phyloP scores from a whole-genome alignment of 257 asterid genomes.

The Jacaranda mimosifolia region DNA sequence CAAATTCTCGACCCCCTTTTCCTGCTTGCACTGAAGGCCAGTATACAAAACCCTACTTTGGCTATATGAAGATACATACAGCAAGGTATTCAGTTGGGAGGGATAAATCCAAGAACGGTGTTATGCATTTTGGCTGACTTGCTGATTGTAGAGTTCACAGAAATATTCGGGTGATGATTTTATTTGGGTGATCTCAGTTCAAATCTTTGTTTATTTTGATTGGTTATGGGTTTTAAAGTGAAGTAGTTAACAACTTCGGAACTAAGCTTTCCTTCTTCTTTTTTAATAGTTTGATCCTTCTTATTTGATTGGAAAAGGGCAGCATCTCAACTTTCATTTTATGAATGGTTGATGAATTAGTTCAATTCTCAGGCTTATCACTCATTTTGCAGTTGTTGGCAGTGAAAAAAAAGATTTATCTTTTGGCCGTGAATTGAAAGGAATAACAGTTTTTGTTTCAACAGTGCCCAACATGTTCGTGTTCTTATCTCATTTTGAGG shows the following conservation, averaged over 20 bases:
- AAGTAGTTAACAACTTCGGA: neutral
- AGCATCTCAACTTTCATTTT: neutral
- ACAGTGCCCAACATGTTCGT: neutral
- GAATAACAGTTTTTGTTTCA: neutral
- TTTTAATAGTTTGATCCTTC: neutral
- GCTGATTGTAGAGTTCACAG: too few relatives aligned
- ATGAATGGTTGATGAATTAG: conserved; percentile 12
- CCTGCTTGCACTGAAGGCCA: too few relatives aligned
- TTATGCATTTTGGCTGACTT: too few relatives aligned
- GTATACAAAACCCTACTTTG: too few relatives aligned
- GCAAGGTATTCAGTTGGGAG: too few relatives aligned
- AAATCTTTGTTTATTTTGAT: neutral
- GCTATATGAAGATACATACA: too few relatives aligned
- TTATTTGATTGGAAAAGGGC: too few relatives aligned
- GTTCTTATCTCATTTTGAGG: neutral
- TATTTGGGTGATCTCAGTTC: neutral
- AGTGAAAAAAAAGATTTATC: too few relatives aligned
- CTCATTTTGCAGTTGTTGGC: too few relatives aligned
- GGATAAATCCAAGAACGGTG: too few relatives aligned
- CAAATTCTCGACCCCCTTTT: too few relatives aligned
- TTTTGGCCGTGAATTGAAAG: neutral
- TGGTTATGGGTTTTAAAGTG: conserved; percentile 5
- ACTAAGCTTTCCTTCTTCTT: neutral
- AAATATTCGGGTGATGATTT: neutral
- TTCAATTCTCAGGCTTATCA: neutral